phyloP scores from a whole-genome alignment of 108 stramenopile species.

The Nitzschia sp. region DNA sequence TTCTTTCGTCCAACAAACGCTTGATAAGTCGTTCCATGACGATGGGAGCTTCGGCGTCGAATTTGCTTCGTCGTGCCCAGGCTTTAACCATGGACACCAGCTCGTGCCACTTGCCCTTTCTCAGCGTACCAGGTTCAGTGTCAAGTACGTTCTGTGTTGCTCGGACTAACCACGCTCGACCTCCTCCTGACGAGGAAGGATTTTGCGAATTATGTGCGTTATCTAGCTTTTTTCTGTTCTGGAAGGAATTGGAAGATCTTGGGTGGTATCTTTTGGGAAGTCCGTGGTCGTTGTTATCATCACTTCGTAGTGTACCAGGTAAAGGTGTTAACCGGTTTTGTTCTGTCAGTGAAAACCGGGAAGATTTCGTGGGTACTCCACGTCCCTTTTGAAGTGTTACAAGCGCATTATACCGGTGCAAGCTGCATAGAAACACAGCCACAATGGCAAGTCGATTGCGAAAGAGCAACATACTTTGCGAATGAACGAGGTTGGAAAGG shows the following conservation, averaged over 20 bases:
- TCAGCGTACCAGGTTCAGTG: slow-evolving; percentile 29
- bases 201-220: neutral
- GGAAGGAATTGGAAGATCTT: neutral
- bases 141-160: slow-evolving; percentile 33
- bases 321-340: too few relatives aligned
- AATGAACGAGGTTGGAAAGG: too few relatives aligned
- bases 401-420: neutral
- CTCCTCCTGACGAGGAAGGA: neutral
- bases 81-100: slow-evolving; percentile 50
- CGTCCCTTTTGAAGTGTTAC: neutral
- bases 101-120: slow-evolving; percentile 60
- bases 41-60: slow-evolving; percentile 38
- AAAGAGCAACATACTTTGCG: too few relatives aligned
- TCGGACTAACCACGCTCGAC: slow-evolving; percentile 30
- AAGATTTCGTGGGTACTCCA: neutral
- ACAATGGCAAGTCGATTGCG: too few relatives aligned
- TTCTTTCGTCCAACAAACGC: slow-evolving; percentile 40
- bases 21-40: slow-evolving; percentile 42
- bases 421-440: neutral
- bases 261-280: neutral
- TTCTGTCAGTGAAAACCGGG: neutral
- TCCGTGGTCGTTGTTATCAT: slow-evolving; percentile 2
- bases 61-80: slow-evolving; percentile 38
- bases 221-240: slow-evolving; percentile 3
- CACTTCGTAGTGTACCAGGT: neutral